Evolutionary conservation across 352 stramenopile genomes (phyloP), one percentile per base, ranked within the genome.

Genomic region (Phytophthora ohioensis): DNA sequence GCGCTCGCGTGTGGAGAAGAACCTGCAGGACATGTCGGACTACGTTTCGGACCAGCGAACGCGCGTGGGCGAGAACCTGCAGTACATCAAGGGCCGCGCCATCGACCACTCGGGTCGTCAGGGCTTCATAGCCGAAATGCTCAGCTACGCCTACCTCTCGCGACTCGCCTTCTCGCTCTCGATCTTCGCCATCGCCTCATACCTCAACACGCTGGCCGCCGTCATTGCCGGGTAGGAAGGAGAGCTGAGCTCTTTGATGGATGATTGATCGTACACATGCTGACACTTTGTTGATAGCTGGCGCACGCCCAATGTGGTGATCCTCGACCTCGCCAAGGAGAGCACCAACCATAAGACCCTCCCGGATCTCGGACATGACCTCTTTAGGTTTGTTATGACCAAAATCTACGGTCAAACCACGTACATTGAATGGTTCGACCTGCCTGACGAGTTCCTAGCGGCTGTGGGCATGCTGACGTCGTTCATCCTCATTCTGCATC

Each of bases 51-150:
- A 90, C 61, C 75, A 84, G 64, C 83, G 83, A 67, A 86, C 74
- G 62, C 75, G 85, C 17, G 76, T 94, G 41, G 87, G 85, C 32
- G 85, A 87, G 65, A 89, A 92, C 68, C 69, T 94, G 65, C 78
- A 87, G 75, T 88, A 90, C 69, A 78, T 93, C 43, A 91, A 91
- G 58, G 78, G 70, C 39, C 79, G 78, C 46, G 88, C 85, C 38
- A 92, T 92, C 57, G 82, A 88, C 71, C 87, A 94, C 73, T 91
- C 82, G 54, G 78, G 72, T 0, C 87, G 84, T 17, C 85, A 94
- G 72, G 89, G 89, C 32, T 96, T 96, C 70, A 91, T 95, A 65
- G 79, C 81, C 48, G 87, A 96, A 77, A 96, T 96, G 89, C 79
- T 95, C 55, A 95, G 87, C 80, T 92, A 88, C 64, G 85, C 88